phyloP scores from a whole-genome alignment of 1,284 basidiomycete species.

The Irpex sp. region DNA sequence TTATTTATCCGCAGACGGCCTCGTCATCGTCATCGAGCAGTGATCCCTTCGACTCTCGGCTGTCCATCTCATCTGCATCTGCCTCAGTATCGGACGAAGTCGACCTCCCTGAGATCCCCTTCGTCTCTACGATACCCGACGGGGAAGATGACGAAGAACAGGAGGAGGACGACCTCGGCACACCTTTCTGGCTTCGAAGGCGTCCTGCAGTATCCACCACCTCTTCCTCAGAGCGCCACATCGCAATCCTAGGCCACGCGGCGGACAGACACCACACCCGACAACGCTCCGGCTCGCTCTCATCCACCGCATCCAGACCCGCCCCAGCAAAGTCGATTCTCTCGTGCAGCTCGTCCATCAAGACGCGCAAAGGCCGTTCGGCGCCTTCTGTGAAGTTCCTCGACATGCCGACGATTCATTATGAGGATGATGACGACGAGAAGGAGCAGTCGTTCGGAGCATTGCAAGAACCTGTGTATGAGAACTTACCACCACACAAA shows the following conservation, averaged over 20 bases:
- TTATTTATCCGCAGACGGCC: constrained; percentile 10
- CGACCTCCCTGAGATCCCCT: constrained; percentile 30
- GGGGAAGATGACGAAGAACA: too few relatives aligned
- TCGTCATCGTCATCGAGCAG: constrained; percentile 23
- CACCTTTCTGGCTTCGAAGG: constrained; percentile 23
- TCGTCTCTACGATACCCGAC: constrained; percentile 21
- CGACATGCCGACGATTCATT: constrained; percentile 35
- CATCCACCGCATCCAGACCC: constrained; percentile 26
- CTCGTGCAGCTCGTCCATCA: constrained; percentile 28
- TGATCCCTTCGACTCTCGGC: constrained; percentile 24
- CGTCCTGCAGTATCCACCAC: constrained; percentile 22
- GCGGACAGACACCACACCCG: constrained; percentile 19
- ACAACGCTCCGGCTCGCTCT: constrained; percentile 25
- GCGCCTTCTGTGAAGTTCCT: constrained; percentile 42
- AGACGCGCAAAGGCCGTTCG: constrained; percentile 30
- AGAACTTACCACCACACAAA: constrained; percentile 11
- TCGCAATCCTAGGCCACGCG: constrained; percentile 19
- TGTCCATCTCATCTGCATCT: constrained; percentile 24
- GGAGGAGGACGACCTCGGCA: constrained; percentile 17
- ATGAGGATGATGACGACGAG: constrained; percentile 22
- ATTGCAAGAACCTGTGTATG: neutral
- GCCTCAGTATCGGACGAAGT: constrained; percentile 22
- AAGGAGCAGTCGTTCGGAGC: neutral
- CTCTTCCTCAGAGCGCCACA: constrained; percentile 17
- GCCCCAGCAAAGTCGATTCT: constrained; percentile 30